Evolutionary conservation across 345 rosid species (phyloP).

Genomic region (Dimocarpus longan): DNA sequence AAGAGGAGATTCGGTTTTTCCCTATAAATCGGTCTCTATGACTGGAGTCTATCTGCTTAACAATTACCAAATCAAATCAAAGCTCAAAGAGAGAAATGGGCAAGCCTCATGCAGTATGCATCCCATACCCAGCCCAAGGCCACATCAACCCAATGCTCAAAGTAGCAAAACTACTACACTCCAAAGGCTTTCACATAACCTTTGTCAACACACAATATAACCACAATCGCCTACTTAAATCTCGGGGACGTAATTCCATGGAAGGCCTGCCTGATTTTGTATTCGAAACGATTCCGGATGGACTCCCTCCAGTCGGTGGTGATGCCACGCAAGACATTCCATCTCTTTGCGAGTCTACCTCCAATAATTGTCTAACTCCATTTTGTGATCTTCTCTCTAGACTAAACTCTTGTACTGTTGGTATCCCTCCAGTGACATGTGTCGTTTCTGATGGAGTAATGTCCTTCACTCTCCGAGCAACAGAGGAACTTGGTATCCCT

Average conservation of each 20-base stretch:
- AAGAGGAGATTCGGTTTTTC: no score
- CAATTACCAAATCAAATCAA: no score
- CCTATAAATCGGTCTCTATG: no score
- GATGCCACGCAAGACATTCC: slow-evolving; percentile 1
- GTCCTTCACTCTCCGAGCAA: not conserved
- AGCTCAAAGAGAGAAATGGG: not conserved
- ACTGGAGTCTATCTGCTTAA: no score
- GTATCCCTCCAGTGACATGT: not conserved
- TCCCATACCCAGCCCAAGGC: not conserved
- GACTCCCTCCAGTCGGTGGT: not conserved
- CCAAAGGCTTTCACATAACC: not conserved
- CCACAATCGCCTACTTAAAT: not conserved
- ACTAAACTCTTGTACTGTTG: not conserved
- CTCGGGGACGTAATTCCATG: not conserved
- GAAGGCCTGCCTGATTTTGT: not conserved
- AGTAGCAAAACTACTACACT: not conserved
- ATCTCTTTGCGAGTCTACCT: not conserved
- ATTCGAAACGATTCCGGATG: not conserved
- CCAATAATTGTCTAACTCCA: not conserved
- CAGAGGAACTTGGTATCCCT: not conserved
- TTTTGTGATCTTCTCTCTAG: not conserved
- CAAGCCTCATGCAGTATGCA: not conserved
- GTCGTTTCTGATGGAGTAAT: not conserved
- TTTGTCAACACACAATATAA: not conserved
- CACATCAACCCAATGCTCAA: not conserved